These are phyloP conservation scores for Acidomyces sp. DNA, from an alignment of 495 filamentous ascomycete genomes.

Conservation along the genomic window DNA sequence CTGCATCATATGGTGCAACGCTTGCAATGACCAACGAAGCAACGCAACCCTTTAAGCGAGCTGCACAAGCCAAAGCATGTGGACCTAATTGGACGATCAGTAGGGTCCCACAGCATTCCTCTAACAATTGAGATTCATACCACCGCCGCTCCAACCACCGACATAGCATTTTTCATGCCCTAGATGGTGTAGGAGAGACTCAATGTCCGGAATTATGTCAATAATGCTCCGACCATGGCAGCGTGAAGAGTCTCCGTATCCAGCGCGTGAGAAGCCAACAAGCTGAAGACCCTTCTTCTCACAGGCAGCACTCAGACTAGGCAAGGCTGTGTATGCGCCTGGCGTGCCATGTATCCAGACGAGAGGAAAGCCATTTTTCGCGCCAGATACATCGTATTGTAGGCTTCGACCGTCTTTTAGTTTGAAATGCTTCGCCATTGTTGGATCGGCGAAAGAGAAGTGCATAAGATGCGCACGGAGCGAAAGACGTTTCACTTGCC, in stretches of 20 bases:
- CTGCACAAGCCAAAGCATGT: conserved; percentile 15
- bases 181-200: conserved; percentile 14
- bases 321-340: conserved; percentile 4
- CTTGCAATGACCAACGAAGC: conserved; percentile 11
- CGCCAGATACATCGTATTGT: conserved; percentile 10
- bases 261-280: conserved; percentile 13
- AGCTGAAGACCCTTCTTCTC: conserved; percentile 9
- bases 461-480: too few species aligned
- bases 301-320: conserved; percentile 5
- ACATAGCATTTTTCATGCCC: conserved; percentile 9
- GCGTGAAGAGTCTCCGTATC: conserved; percentile 14
- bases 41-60: conserved; percentile 8
- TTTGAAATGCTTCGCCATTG: not conserved
- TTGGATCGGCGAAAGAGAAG: too few species aligned
- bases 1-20: conserved; percentile 15
- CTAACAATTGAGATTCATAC: conserved; percentile 1
- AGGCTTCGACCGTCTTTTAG: conserved; percentile 13
- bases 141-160: conserved; percentile 18
- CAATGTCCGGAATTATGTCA: conserved; percentile 7
- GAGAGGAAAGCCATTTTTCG: conserved; percentile 14
- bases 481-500: too few species aligned
- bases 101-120: too few species aligned
- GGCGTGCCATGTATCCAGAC: conserved; percentile 15
- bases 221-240: conserved; percentile 8
- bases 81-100: conserved; percentile 6